Conservation (phyloP, 1,284 basidiomycete species). For the Pseudozyma hubeiensis region DNA sequence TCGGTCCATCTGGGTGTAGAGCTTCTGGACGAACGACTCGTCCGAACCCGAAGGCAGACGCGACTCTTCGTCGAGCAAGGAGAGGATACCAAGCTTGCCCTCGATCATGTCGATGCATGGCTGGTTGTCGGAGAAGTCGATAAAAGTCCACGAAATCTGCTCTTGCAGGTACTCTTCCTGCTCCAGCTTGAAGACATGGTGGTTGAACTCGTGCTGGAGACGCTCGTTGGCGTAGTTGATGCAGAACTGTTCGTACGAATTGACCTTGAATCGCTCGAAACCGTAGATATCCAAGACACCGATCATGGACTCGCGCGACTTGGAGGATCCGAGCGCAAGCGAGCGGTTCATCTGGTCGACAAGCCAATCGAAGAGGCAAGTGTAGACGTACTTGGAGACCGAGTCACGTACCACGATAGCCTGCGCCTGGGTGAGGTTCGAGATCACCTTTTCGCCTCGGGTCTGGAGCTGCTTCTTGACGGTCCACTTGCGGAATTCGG, state of each 20-base stretch:
- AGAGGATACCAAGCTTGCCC: constrained; percentile 93
- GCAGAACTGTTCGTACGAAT: constrained; percentile 99
- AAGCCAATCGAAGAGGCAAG: constrained; percentile 98
- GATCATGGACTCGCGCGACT: constrained; percentile 94
- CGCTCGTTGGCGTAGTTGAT: constrained; percentile 99
- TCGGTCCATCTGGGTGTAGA: constrained; percentile 82
- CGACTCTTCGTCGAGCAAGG: constrained; percentile 96
- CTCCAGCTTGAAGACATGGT: constrained; percentile 77
- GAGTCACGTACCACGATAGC: constrained; percentile 96
- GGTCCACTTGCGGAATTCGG: constrained; percentile 99
- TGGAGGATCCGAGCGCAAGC: constrained; percentile 86
- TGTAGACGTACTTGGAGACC: constrained; percentile 98
- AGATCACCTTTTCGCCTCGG: constrained; percentile 93
- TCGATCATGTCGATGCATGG: constrained; percentile 99
- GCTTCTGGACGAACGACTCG: constrained; percentile 90
- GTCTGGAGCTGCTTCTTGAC: constrained; percentile 97
- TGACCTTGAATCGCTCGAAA: constrained; percentile 71
- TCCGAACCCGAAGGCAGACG: constrained; percentile 94
- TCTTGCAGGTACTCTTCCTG: constrained; percentile 99
- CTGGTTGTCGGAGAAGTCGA: constrained; percentile 98
- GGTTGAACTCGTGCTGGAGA: constrained; percentile 83
- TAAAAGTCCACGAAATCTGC: constrained; percentile 99
- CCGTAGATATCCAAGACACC: constrained; percentile 86
- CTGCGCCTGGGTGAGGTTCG: constrained; percentile 84
- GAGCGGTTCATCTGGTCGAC: constrained; percentile 97